These are phyloP conservation scores for Neurospora discreta DNA, from an alignment of 495 filamentous ascomycete genomes.

Conservation along the genomic window DNA sequence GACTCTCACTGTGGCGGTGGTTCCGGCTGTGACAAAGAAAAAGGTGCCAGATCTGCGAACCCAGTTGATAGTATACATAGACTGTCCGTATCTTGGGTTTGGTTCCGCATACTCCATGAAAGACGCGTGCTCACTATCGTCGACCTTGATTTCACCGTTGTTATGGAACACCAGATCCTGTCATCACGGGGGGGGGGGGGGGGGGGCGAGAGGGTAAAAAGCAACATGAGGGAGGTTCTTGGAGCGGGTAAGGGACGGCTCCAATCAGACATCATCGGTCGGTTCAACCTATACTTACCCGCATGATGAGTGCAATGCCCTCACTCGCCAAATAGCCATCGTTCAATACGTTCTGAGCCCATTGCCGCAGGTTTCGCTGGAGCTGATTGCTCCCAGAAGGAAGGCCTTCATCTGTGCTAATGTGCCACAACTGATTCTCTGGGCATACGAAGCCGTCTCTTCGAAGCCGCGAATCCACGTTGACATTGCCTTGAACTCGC, in stretches of 20 bases:
- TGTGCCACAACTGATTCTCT: background rate
- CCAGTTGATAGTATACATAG: background rate
- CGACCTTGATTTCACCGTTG: background rate
- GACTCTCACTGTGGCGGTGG: background rate
- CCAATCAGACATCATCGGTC: background rate
- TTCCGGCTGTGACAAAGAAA: background rate
- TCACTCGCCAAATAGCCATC: background rate
- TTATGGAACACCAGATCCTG: background rate
- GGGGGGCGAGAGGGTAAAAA: background rate
- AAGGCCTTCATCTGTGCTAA: background rate
- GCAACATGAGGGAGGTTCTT: background rate
- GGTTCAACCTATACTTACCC: background rate
- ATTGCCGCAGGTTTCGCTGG: background rate
- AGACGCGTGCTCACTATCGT: background rate
- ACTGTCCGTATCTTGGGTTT: background rate
- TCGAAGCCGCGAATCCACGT: background rate
- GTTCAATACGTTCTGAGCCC: background rate
- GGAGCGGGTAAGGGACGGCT: background rate
- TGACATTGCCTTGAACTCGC: background rate
- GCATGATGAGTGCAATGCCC: background rate
- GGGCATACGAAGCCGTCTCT: background rate
- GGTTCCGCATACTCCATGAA: background rate
- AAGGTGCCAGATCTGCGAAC: background rate
- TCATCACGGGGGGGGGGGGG: background rate
- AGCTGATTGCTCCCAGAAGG: background rate